Conservation (phyloP, 2,329 filamentous ascomycete genomes). For the Ceratocystis cubensis region DNA sequence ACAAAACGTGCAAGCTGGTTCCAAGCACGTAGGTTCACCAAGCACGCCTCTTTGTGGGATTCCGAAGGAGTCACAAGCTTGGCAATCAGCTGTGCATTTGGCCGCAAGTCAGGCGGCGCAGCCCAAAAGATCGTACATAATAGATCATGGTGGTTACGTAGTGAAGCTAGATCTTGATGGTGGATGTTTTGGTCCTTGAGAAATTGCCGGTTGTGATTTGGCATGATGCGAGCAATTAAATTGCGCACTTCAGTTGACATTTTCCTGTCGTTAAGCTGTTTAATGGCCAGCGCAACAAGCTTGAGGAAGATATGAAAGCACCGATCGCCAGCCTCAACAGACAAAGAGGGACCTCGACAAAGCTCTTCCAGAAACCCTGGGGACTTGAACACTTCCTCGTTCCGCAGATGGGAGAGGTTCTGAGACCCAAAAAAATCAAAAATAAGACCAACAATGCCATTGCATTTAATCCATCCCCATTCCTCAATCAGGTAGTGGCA, state of each 20-base stretch:
- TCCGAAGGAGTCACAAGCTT: slow-evolving; percentile 45
- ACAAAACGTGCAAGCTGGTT: slow-evolving; percentile 48
- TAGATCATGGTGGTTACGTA: slow-evolving; percentile 57
- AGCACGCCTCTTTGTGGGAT: slow-evolving; percentile 54
- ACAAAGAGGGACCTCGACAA: slow-evolving; percentile 33
- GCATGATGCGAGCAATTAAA: slow-evolving; percentile 47
- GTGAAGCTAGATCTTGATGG: slow-evolving; percentile 48
- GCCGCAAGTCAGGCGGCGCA: slow-evolving; percentile 42
- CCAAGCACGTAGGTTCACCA: slow-evolving; percentile 53
- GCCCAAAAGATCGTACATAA: slow-evolving; percentile 55
- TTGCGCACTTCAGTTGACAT: slow-evolving; percentile 46
- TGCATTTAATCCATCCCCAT: slow-evolving; percentile 53
- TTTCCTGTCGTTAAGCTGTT: slow-evolving; percentile 36
- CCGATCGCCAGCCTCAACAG: slow-evolving; percentile 41
- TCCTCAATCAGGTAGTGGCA: slow-evolving; percentile 51
- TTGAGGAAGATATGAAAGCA: slow-evolving; percentile 60
- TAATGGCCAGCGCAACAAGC: slow-evolving; percentile 45
- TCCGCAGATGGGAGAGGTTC: slow-evolving; percentile 48
- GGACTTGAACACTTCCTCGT: slow-evolving; percentile 50
- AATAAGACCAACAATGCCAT: slow-evolving; percentile 45
- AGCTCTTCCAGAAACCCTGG: slow-evolving; percentile 50
- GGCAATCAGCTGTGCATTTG: slow-evolving; percentile 42
- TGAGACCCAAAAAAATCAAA: slow-evolving; percentile 58
- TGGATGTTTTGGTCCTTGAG: slow-evolving; percentile 49
- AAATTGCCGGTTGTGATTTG: slow-evolving; percentile 53